Base-by-base conservation (phyloP, 2,329 filamentous ascomycete genomes). In the Aspergillus sp. region DNA sequence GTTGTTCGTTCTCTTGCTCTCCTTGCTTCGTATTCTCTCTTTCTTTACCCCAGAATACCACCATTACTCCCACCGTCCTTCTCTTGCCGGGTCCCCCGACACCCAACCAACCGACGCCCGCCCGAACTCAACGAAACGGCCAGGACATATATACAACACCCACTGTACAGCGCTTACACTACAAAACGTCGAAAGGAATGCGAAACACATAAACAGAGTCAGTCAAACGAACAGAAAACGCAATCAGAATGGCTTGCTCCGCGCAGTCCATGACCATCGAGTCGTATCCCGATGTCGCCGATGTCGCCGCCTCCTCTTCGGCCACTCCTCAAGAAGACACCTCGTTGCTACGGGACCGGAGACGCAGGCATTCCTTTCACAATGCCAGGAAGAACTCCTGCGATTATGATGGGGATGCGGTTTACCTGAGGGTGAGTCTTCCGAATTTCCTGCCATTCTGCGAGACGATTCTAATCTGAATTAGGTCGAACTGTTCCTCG, bases 401-500 rank as follows among this genome's bases (percentile, higher is more conserved):
- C 46, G 67, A 74, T 45, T 70, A 70, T 50, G 72, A 71, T 58
- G 65, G 69, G 2, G 71, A 74, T 50, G 70, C 71, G 10, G 63
- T 74, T 13, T 74, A 70, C 43, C 58, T 74, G n/a, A 61, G 68
- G 50, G 68, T 71, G 42, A 58, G 66, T 44, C 5, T 32, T 30
- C 9, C 22, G 9, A 12, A 38, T 20, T n/a, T 17, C 5, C 12
- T 20, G 22, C 38, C 15, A 15, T 19, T 3, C 2, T 13, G 22
- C 22, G 57, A 56, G 50, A 51, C 39, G 7, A 25, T 41, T 1
- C 19, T 38, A 45, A 19, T 27, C 23, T 22, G 37, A 19, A 7
- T 37, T 52, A 72, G 69, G 72, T 74, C 38, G 72, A 74, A 57
- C 61, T 74, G 22, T 74, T 74, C 49, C 66, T 98, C 47, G 79